These are phyloP conservation scores for Eimeria sp. DNA, from an alignment of 169 alveolate genomes.

Conservation along the genomic window DNA sequence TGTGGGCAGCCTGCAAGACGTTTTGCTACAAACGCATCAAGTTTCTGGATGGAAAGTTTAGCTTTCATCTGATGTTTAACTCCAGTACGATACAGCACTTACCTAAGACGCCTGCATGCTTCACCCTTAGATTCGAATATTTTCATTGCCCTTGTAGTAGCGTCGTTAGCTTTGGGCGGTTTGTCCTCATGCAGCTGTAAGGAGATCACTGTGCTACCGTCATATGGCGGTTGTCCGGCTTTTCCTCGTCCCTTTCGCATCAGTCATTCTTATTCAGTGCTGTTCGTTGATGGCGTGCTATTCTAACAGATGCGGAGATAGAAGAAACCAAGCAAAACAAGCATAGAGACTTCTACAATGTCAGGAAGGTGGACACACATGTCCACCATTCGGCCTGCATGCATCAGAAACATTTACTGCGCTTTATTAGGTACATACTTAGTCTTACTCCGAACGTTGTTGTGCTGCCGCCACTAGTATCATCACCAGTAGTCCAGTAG, in stretches of 20 bases:
- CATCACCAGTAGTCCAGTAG: too few relatives aligned
- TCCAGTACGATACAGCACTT: neutral
- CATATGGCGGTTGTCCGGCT: neutral
- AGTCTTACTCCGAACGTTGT: neutral
- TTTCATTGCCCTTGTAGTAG: neutral
- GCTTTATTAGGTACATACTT: constrained; percentile 89
- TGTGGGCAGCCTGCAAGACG: constrained; percentile 81
- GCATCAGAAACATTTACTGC: constrained; percentile 94
- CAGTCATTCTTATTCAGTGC: neutral
- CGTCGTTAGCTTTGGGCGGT: neutral
- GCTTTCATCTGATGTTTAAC: constrained; percentile 83
- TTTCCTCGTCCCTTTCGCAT: neutral
- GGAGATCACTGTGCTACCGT: neutral
- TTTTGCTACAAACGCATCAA: constrained; percentile 74
- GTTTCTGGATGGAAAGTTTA: constrained; percentile 76
- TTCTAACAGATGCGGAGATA: constrained; percentile 47
- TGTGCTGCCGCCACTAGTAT: neutral
- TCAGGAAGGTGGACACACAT: constrained; percentile 96
- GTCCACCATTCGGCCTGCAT: constrained; percentile 96
- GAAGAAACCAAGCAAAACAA: constrained; percentile 82
- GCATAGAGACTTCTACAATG: constrained; percentile 95
- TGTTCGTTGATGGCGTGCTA: neutral
- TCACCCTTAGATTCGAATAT: neutral
- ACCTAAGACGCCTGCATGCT: neutral
- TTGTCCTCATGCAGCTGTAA: neutral